Percentiles rank a stretch among this genome's conserved stretches.
These are phyloP conservation scores for Phytophthora foliorum DNA, from an alignment of 352 stramenopile genomes.

Conservation along the genomic window DNA sequence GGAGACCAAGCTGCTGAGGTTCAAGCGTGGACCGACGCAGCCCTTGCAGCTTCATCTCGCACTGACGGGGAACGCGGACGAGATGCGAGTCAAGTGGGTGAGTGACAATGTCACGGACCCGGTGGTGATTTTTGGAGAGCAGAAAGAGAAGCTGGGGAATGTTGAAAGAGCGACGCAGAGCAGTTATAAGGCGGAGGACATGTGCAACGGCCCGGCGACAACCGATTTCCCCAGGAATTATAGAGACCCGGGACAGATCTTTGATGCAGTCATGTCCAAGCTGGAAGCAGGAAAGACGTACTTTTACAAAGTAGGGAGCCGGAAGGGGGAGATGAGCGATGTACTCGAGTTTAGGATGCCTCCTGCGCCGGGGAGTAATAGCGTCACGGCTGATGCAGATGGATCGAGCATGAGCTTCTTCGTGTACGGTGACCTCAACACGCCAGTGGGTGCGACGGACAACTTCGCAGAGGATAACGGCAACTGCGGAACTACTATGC, in stretches of 20 bases:
- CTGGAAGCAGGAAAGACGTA: constrained; percentile 43
- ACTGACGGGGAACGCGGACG: constrained; percentile 37
- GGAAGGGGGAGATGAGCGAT: constrained; percentile 40
- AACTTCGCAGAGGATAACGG: constrained; percentile 44
- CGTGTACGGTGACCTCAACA: constrained; percentile 79
- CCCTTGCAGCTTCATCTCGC: constrained; percentile 57
- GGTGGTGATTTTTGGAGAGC: constrained; percentile 48
- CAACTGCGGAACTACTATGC: constrained; percentile 51
- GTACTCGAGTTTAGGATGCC: constrained; percentile 44
- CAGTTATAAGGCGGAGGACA: constrained; percentile 45
- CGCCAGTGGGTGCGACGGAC: constrained; percentile 25
- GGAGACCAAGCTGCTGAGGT: constrained; percentile 44
- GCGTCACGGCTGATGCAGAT: constrained; percentile 16
- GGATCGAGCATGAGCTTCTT: constrained; percentile 68
- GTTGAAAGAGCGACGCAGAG: constrained; percentile 25
- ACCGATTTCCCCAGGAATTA: constrained; percentile 27
- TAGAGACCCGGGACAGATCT: constrained; percentile 49
- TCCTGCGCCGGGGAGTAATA: constrained; percentile 34
- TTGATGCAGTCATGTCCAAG: constrained; percentile 52
- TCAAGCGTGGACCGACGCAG: constrained; percentile 44
- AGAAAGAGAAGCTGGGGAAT: constrained; percentile 22
- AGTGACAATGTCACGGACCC: constrained; percentile 50
- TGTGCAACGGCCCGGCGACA: constrained; percentile 44
- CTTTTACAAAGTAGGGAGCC: constrained; percentile 48
- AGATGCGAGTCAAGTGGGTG: constrained; percentile 70